Conservation (phyloP, 2,329 filamentous ascomycete genomes). For the Pyricularia sp. region DNA sequence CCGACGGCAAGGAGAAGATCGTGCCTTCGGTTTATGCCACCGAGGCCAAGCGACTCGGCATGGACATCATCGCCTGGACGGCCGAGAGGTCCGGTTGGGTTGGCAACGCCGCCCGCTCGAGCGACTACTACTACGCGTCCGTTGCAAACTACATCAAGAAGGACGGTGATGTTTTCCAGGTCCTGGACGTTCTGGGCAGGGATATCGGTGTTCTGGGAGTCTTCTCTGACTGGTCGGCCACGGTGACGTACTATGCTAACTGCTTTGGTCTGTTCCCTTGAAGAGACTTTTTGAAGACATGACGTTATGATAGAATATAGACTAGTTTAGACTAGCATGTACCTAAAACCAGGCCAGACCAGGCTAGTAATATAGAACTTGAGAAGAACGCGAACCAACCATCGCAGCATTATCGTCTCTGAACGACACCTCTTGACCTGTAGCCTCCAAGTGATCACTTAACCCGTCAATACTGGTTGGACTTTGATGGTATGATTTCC, state of each 20-base stretch:
- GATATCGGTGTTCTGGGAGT: constrained; percentile 52
- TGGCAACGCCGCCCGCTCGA: constrained; percentile 33
- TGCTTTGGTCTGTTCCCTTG: constrained; percentile 39
- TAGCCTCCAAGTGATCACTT: too few relatives aligned
- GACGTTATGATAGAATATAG: background rate
- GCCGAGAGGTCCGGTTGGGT: constrained; percentile 57
- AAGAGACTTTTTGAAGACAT: background rate
- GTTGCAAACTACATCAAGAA: constrained; percentile 44
- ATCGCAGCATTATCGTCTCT: too few relatives aligned
- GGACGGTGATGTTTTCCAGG: constrained; percentile 57
- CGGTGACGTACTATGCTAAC: constrained; percentile 62
- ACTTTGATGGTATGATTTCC: too few relatives aligned
- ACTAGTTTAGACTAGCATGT: background rate
- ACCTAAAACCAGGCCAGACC: background rate
- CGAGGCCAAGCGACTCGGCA: constrained; percentile 47
- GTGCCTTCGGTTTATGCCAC: constrained; percentile 55
- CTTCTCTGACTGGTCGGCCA: constrained; percentile 63
- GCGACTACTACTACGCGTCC: constrained; percentile 45
- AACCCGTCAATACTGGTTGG: too few relatives aligned
- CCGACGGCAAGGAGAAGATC: constrained; percentile 30
- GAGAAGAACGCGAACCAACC: too few relatives aligned
- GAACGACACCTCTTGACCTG: too few relatives aligned
- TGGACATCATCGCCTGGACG: constrained; percentile 60
- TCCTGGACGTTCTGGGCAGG: constrained; percentile 54
- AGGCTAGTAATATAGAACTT: too few relatives aligned